Conservation (phyloP, 1,139 yeast species). For the Yamadazyma spencermartinsiae region DNA sequence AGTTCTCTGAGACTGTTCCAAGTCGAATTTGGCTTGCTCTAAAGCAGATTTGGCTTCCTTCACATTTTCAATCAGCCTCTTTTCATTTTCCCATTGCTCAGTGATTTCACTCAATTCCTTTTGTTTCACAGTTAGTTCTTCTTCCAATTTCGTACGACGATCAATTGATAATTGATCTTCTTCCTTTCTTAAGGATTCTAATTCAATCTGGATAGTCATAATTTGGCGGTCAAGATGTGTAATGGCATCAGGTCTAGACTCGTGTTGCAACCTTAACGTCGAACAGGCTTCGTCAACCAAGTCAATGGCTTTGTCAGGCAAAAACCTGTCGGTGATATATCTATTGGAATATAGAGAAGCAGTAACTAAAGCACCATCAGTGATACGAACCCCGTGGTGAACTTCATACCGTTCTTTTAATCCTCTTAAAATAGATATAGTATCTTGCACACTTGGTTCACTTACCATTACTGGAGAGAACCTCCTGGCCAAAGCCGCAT, state of each 20-base stretch:
- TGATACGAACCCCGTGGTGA: conserved; percentile 96
- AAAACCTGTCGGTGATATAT: conserved; percentile 84
- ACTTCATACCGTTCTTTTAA: conserved; percentile 92
- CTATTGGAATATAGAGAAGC: conserved; percentile 91
- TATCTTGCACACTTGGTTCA: conserved; percentile 92
- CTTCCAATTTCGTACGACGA: conserved; percentile 64
- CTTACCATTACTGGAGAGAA: conserved; percentile 85
- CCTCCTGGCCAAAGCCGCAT: conserved; percentile 88
- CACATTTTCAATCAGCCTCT: conserved; percentile 67
- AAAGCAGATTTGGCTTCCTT: conserved; percentile 78
- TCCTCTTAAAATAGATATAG: conserved; percentile 90
- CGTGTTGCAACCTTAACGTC: conserved; percentile 89
- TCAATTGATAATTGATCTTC: conserved; percentile 83
- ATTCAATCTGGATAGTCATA: conserved; percentile 92
- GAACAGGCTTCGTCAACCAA: conserved; percentile 97
- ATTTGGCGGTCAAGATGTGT: conserved; percentile 85
- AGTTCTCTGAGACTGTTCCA: conserved; percentile 78
- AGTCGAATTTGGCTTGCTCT: conserved; percentile 79
- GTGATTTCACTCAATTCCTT: conserved; percentile 70
- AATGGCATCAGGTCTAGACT: conserved; percentile 93
- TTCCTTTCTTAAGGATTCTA: conserved; percentile 90
- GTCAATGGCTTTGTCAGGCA: conserved; percentile 97
- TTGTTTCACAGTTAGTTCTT: conserved; percentile 60
- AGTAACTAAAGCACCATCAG: conserved; percentile 90
- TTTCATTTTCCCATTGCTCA: conserved; percentile 84